Base-by-base conservation (phyloP, 306 rosid species). In the Carpinus fangiana region DNA sequence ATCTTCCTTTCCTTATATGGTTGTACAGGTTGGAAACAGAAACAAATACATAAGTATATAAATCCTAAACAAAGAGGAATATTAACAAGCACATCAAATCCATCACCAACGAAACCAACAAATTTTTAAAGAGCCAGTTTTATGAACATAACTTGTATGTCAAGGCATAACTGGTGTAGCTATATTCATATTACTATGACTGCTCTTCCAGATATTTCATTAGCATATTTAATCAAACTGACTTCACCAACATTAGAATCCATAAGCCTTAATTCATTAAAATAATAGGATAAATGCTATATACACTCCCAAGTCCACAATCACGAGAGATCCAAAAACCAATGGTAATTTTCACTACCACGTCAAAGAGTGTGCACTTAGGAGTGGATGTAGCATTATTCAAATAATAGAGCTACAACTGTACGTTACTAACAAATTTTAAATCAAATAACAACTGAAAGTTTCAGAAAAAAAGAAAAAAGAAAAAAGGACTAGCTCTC, bases 1-100 rank as follows among this genome's bases (percentile, higher is more conserved):
- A 75, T 87, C 84, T 72, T 73, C 85, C 62, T 65, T 76, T 82
- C 78, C 95, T 86, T 76, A 38, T 7, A 79, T 62, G 76, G 55
- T 73, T 62, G 74, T 65, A 76, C 18, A 78, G 60, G 74, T 31
- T 54, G 20, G 26, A 62, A 65, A 41, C 0, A 31, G 13, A 46
- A 66, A 54, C 53, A 74, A 78, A 73, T 38, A 18, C 38, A 52
- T 62, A 17, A 20, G 70, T 55, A 54, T 45, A n/a, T 57, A 75
- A 66, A 74, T 78, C 75, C 61, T 26, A 73, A 59, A 54, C 53
- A 78, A 34, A 23, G 56, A 76, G 75, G 83, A 78, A 73, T 14
- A 62, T 28, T 12, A 78, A 84, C 45, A 23, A 69, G 55, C 8
- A 72, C 23, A 76, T 31, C 2, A 62, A 64, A 62, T 68, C 23